These are phyloP conservation scores for Globisporangium barbulae DNA, from an alignment of 352 stramenopile species.

Conservation along the genomic window DNA sequence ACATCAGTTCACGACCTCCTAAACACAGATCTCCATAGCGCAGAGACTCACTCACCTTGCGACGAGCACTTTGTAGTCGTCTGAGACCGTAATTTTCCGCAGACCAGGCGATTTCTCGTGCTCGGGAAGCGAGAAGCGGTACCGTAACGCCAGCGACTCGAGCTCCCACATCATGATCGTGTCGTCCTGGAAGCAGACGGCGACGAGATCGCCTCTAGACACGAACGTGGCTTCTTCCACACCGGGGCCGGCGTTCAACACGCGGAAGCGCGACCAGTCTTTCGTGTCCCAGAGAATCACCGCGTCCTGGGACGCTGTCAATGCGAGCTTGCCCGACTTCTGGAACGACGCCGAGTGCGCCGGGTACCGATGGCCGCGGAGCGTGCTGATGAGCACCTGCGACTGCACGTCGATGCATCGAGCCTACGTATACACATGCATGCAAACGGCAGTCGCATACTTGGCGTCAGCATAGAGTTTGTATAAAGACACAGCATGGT, in stretches of 20 bases:
- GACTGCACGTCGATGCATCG: slow-evolving; percentile 77
- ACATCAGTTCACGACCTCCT: neutral
- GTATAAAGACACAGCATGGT: neutral
- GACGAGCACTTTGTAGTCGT: slow-evolving; percentile 73
- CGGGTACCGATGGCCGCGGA: slow-evolving; percentile 58
- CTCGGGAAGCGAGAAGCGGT: slow-evolving; percentile 65
- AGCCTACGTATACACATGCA: slow-evolving; percentile 22
- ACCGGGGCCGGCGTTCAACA: slow-evolving; percentile 70
- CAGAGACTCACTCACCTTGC: slow-evolving; percentile 47
- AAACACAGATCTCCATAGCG: neutral
- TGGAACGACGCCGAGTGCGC: slow-evolving; percentile 67
- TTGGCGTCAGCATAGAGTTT: neutral
- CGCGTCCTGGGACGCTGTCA: slow-evolving; percentile 73
- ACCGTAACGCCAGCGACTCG: slow-evolving; percentile 64
- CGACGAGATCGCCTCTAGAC: slow-evolving; percentile 53
- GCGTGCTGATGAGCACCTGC: slow-evolving; percentile 72
- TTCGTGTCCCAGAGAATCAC: slow-evolving; percentile 85
- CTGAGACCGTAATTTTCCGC: slow-evolving; percentile 66
- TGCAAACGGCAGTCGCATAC: neutral
- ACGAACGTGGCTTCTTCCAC: slow-evolving; percentile 71
- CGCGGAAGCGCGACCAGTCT: slow-evolving; percentile 78
- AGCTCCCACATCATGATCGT: slow-evolving; percentile 88
- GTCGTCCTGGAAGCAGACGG: slow-evolving; percentile 79
- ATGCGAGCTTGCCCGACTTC: slow-evolving; percentile 58
- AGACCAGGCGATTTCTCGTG: slow-evolving; percentile 58